phyloP scores from a whole-genome alignment of 768 basidiomycete genomes.

The Tubosaeta sp. region DNA sequence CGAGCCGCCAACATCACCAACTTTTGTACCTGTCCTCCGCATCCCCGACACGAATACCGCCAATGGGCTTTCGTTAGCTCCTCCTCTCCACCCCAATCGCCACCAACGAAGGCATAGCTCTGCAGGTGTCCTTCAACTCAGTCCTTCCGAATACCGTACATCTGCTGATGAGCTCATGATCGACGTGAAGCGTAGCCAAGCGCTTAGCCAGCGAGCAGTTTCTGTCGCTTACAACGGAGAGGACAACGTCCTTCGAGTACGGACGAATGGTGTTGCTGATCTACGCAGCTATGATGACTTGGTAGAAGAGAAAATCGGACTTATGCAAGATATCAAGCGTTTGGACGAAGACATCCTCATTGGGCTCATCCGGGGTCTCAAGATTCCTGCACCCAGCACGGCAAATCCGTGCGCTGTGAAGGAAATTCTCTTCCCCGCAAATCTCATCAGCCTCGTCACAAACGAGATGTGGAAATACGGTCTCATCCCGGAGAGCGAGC shows the following conservation, averaged over 20 bases:
- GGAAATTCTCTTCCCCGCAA: constrained; percentile 98
- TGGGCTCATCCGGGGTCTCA: constrained; percentile 85
- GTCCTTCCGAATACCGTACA: constrained; percentile 59
- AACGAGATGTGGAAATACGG: constrained; percentile 99
- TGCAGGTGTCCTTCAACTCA: constrained; percentile 68
- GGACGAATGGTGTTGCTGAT: constrained; percentile 62
- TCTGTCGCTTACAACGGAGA: constrained; percentile 87
- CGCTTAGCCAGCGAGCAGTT: constrained; percentile 74
- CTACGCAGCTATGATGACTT: constrained; percentile 81
- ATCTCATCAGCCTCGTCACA: constrained; percentile 94
- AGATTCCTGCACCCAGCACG: constrained; percentile 87
- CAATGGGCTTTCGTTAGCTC: constrained; percentile 42
- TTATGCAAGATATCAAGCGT: constrained; percentile 86
- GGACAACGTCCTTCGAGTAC: constrained; percentile 64
- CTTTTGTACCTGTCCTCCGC: constrained; percentile 78
- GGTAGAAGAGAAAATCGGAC: constrained; percentile 89
- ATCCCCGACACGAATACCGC: constrained; percentile 38
- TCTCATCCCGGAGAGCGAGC: constrained; percentile 92
- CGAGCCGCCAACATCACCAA: constrained; percentile 77
- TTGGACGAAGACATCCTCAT: constrained; percentile 92
- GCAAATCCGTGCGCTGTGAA: constrained; percentile 92
- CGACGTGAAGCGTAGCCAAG: constrained; percentile 66
- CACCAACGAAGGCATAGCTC: constrained; percentile 87
- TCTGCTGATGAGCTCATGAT: constrained; percentile 77
- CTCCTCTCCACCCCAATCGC: constrained; percentile 38